Evolutionary conservation across 257 asterid genomes (phyloP).

Genomic region (Jasminum sambac): DNA sequence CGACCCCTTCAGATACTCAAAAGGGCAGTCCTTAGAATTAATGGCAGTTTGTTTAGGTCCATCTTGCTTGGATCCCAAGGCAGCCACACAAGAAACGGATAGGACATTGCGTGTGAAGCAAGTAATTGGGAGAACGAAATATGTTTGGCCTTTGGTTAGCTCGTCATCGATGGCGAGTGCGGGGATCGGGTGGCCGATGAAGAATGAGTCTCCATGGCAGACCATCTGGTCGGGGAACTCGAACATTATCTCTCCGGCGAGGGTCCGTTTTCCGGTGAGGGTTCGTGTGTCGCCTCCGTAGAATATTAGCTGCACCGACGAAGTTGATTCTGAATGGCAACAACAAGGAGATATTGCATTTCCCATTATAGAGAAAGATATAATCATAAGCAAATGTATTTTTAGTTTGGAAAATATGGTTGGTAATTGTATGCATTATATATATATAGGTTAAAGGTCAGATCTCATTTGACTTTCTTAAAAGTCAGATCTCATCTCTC

Average conservation of each 20-base stretch:
- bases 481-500: too few relatives aligned
- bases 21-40: slow-evolving; percentile 51
- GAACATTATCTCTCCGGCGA: slow-evolving; percentile 80
- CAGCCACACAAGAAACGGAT: slow-evolving; percentile 53
- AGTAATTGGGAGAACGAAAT: slow-evolving; percentile 73
- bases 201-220: slow-evolving; percentile 76
- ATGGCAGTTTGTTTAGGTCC: slow-evolving; percentile 1
- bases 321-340: slow-evolving; percentile 11
- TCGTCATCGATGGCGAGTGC: slow-evolving; percentile 52
- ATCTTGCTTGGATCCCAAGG: slow-evolving; percentile 25
- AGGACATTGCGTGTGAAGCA: slow-evolving; percentile 38
- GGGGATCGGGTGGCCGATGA: slow-evolving; percentile 69
- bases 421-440: not conserved
- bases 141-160: slow-evolving; percentile 50
- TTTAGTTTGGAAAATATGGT: not conserved
- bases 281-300: slow-evolving; percentile 46
- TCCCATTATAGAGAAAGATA: slow-evolving; percentile 36
- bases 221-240: slow-evolving; percentile 70
- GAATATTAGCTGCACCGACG: slow-evolving; percentile 41
- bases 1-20: slow-evolving; percentile 52
- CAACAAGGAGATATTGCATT: slow-evolving; percentile 42
- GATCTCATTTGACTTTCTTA: too few relatives aligned
- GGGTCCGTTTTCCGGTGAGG: slow-evolving; percentile 35
- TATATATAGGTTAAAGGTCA: not conserved
- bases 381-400: too few relatives aligned